Conservation (phyloP, 2,329 filamentous ascomycete genomes). For the Hirsutella minnesotensis region DNA sequence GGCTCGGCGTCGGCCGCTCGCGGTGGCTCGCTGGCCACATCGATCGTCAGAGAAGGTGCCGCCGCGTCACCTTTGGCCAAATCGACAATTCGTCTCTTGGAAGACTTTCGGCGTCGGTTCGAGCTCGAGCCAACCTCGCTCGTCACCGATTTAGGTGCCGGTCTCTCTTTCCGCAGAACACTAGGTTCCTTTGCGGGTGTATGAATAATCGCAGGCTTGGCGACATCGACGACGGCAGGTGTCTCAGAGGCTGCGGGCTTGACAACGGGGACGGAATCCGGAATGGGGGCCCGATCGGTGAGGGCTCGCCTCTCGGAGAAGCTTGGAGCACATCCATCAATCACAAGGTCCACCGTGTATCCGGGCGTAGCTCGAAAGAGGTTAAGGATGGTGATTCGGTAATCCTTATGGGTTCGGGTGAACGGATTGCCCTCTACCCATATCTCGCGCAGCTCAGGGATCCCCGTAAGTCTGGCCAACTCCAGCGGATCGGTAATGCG, state of each 20-base stretch:
- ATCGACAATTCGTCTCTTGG: conserved; percentile 54
- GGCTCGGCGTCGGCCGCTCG: conserved; percentile 9
- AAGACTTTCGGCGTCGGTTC: conserved; percentile 46
- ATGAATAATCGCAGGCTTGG: conserved; percentile 53
- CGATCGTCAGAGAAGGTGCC: conserved; percentile 16
- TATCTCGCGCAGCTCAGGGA: conserved; percentile 84
- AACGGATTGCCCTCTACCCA: conserved; percentile 92
- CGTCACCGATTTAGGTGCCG: conserved; percentile 36
- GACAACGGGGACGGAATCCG: conserved; percentile 65
- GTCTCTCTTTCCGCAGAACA: conserved; percentile 48
- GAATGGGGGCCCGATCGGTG: conserved; percentile 67
- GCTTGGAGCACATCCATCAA: conserved; percentile 74
- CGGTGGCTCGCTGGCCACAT: conserved; percentile 11
- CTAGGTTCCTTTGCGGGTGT: conserved; percentile 35
- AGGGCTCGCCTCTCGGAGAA: conserved; percentile 78
- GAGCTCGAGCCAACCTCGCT: conserved; percentile 48
- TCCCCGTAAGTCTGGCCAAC: conserved; percentile 75
- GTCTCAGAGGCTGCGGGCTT: conserved; percentile 55
- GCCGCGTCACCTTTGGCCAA: conserved; percentile 40
- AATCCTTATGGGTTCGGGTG: conserved; percentile 72
- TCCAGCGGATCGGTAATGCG: conserved; percentile 82
- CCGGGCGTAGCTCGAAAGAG: conserved; percentile 84
- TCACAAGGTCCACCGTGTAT: conserved; percentile 79
- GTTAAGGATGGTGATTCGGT: conserved; percentile 89
- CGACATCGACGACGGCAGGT: conserved; percentile 51